Base-by-base conservation (phyloP, 352 stramenopile genomes). In the Phytophthora crassamura region DNA sequence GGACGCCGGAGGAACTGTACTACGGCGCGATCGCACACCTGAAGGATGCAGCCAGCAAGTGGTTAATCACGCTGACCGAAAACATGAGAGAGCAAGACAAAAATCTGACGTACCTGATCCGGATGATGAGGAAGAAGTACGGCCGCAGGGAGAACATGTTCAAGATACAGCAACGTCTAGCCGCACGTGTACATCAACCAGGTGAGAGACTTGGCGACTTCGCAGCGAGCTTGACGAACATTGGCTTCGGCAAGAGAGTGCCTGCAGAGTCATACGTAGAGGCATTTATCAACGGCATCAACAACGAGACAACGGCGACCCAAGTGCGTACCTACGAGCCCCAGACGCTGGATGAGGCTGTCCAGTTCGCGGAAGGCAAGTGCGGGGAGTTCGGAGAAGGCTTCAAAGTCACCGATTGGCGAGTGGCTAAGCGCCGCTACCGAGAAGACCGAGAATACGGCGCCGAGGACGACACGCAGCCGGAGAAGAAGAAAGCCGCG, bases 91-190 rank as follows among this genome's bases (percentile, higher is more conserved):
- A n/a, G 0, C 34, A 46, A 2, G 49, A 57, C 12, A 25, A 28
- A 0, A 57, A 11, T 0, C 18, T 57, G 11, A 9, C 1, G 22
- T 46, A 47, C 49, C 22, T 46, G 35, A 15, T 14, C 0, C 2
- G 14, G 18, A 34, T 10, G 35, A 9, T 57, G 35, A 8, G 35
- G 16, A 57, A 46, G 20, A 56, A 57, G 20, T 57, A 28, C 16
- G 49, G 49, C 5, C 35, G 49, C 0, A 16, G 35, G 5, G 49
- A 45, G 0, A 36, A 46, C 35, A 16, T 22, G 22, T 57, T 28
- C 7, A 4, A 34, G 22, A 46, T 57, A 0, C 49, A 57, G 7
- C 33, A 57, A 10, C 49, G 49, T 1, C 16, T 55, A 0, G 16
- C 18, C 4, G 10, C 9, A 6, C 48, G 48, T 0, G 34, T 35